A percentile compares a stretch with the other conserved stretches of the same genome.
phyloP scores from a whole-genome alignment of 495 filamentous ascomycete genomes.

The Xylaria flabelliformis region DNA sequence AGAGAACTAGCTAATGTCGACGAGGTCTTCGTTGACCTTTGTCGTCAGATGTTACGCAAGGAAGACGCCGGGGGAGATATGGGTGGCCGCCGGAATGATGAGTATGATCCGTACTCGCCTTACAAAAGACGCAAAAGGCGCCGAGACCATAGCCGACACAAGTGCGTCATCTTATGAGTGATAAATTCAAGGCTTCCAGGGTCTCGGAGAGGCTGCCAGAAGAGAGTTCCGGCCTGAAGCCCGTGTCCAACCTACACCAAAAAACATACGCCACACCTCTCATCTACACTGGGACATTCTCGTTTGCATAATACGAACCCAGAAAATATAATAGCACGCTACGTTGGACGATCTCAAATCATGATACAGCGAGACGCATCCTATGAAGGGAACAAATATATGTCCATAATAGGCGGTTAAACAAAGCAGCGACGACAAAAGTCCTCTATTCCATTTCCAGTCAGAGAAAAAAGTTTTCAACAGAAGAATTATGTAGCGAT shows the following conservation, averaged over 20 bases:
- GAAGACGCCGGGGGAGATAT: slow-evolving; percentile 58
- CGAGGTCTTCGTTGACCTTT: slow-evolving; percentile 93
- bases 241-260: background rate
- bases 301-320: background rate
- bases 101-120: slow-evolving; percentile 42
- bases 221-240: background rate
- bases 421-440: slow-evolving; percentile 8
- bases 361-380: background rate
- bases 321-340: background rate
- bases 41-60: slow-evolving; percentile 85
- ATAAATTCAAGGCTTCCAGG: background rate
- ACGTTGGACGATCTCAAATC: background rate
- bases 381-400: background rate
- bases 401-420: background rate
- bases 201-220: background rate
- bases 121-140: slow-evolving; percentile 38
- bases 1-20: slow-evolving; percentile 77
- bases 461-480: background rate
- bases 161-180: slow-evolving; percentile 43
- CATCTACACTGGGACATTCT: background rate
- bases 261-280: too few relatives aligned
- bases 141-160: slow-evolving; percentile 35
- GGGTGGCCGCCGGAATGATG: slow-evolving; percentile 49
- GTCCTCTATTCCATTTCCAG: background rate
- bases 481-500: slow-evolving; percentile 13